phyloP scores from a whole-genome alignment of 331 rosid species.

The Quercus lobata region DNA sequence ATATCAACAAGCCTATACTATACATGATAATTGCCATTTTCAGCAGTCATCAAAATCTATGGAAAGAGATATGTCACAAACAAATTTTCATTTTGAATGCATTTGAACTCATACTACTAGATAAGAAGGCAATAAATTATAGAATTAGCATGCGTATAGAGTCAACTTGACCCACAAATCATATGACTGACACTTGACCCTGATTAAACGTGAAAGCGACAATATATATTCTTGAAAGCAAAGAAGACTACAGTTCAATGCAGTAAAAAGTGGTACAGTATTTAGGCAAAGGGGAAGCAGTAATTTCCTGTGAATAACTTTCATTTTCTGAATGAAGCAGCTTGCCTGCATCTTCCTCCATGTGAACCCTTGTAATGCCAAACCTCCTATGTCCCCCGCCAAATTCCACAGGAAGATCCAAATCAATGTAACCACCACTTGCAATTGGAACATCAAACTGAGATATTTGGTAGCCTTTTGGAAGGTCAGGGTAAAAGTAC shows the following conservation, averaged over 20 bases:
- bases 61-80: neutral
- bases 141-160: neutral
- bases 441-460: slow-evolving; percentile 96
- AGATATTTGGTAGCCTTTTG: slow-evolving; percentile 94
- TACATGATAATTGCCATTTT: neutral
- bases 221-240: neutral
- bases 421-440: slow-evolving; percentile 59
- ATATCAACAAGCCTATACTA: slow-evolving; percentile 12
- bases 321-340: slow-evolving; percentile 79
- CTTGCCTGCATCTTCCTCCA: slow-evolving; percentile 99
- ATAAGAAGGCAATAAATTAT: neutral
- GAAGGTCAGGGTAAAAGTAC: slow-evolving; percentile 92
- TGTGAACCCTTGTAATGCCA: slow-evolving; percentile 95
- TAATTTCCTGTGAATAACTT: slow-evolving; percentile 64
- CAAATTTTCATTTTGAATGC: neutral
- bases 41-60: neutral
- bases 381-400: slow-evolving; percentile 90
- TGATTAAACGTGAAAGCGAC: neutral
- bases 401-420: slow-evolving; percentile 78
- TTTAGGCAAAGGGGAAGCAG: slow-evolving; percentile 3
- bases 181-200: neutral
- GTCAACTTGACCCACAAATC: neutral
- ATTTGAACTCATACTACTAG: neutral
- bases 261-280: neutral
- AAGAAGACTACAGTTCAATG: neutral